Conservation (phyloP, 352 stramenopile genomes). For the Globisporangium echinulatum region DNA sequence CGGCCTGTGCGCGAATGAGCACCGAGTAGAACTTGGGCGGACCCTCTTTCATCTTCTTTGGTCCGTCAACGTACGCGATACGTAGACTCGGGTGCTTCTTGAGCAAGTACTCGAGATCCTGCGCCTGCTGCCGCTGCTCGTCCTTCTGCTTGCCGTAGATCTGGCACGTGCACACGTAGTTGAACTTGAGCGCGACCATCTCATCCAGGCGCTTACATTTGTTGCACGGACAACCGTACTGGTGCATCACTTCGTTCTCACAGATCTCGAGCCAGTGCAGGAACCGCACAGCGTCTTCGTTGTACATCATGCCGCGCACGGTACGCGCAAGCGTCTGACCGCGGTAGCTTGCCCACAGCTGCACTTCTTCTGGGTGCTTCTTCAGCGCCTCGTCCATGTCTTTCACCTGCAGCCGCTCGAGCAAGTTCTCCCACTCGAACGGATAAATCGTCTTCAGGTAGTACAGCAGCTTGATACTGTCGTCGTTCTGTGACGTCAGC, state of each 20-base stretch:
- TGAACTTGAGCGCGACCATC: conserved; percentile 86
- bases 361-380: conserved; percentile 73
- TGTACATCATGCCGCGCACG: conserved; percentile 86
- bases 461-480: conserved; percentile 95
- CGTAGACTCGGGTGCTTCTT: conserved; percentile 74
- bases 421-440: conserved; percentile 82
- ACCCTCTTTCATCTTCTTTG: conserved; percentile 85
- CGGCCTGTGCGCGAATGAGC: conserved; percentile 58
- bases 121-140: conserved; percentile 72
- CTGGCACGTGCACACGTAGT: conserved; percentile 85
- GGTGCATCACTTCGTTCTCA: conserved; percentile 84
- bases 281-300: conserved; percentile 82
- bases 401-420: conserved; percentile 69
- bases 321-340: conserved; percentile 82
- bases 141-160: conserved; percentile 87
- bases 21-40: conserved; percentile 83
- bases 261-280: conserved; percentile 86
- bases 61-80: conserved; percentile 79
- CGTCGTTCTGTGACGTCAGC: conserved; percentile 75
- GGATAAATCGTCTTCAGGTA: conserved; percentile 91
- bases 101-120: conserved; percentile 72
- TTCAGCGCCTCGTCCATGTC: conserved; percentile 83
- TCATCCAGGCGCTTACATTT: conserved; percentile 78
- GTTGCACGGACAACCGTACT: conserved; percentile 71
- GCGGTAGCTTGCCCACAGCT: conserved; percentile 80